Conservation (phyloP, 2,329 filamentous ascomycete genomes). For the Gaeumannomyces tritici region DNA sequence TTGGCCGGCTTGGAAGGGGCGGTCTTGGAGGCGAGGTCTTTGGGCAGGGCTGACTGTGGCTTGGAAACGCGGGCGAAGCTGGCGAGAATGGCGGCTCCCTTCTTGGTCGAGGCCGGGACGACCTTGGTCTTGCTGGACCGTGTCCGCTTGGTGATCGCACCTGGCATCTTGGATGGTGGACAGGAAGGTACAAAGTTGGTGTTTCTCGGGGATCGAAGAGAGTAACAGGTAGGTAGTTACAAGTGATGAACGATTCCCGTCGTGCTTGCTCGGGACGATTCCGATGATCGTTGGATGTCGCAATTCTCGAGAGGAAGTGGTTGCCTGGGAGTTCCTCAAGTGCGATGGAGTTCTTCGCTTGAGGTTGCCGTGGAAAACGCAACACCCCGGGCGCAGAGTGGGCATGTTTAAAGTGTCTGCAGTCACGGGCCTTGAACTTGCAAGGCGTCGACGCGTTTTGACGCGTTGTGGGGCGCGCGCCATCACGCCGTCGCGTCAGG, state of each 20-base stretch:
- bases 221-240: not conserved
- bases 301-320: not conserved
- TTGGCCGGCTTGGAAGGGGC: slow-evolving; percentile 25
- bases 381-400: not conserved
- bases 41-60: slow-evolving; percentile 10
- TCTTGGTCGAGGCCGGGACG: slow-evolving; percentile 6
- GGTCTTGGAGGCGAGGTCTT: slow-evolving; percentile 15
- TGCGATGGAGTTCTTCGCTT: not conserved
- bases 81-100: slow-evolving; percentile 8
- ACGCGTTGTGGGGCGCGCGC: not conserved
- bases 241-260: not conserved
- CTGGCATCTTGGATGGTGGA: slow-evolving; percentile 1
- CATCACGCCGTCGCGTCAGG: not conserved
- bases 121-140: slow-evolving; percentile 6
- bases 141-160: slow-evolving; percentile 6
- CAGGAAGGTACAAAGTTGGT: not conserved
- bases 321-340: not conserved
- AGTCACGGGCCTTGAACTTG: not conserved
- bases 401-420: not conserved
- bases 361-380: not conserved
- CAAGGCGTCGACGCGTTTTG: too few relatives aligned
- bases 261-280: not conserved
- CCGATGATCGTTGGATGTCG: not conserved
- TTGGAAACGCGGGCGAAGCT: slow-evolving; percentile 14
- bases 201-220: not conserved